Evolutionary conservation across 1,284 basidiomycete species (phyloP).

Genomic region (Butyriboletus appendiculatus): DNA sequence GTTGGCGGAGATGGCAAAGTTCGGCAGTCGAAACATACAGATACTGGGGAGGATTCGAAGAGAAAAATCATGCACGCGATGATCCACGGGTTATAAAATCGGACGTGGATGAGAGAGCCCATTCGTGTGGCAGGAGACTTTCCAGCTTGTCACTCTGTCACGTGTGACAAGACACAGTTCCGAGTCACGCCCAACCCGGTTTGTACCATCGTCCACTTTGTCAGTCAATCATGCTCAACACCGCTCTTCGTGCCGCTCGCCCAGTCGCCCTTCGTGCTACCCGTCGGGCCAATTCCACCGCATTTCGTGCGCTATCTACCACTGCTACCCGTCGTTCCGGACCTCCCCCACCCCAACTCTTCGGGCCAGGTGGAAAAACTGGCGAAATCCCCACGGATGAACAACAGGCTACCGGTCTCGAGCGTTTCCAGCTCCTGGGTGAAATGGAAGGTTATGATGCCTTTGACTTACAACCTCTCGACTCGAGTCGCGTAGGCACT

Average conservation of each 20-base stretch:
- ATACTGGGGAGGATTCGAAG: not conserved
- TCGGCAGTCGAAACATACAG: not conserved
- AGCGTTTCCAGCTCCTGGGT: conserved; percentile 92
- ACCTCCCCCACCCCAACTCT: conserved; percentile 65
- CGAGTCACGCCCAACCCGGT: conserved; percentile 30
- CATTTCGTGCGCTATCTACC: conserved; percentile 58
- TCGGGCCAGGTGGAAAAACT: conserved; percentile 71
- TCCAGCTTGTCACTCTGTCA: conserved; percentile 19
- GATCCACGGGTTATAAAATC: not conserved
- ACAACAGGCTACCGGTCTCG: conserved; percentile 94
- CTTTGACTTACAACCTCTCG: conserved; percentile 89
- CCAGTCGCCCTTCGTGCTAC: conserved; percentile 37
- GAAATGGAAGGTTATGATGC: conserved; percentile 88
- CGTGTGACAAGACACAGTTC: conserved; percentile 27
- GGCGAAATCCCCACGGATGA: conserved; percentile 84
- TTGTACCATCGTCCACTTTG: conserved; percentile 22
- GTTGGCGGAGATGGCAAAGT: not conserved
- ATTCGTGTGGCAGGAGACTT: too few relatives aligned
- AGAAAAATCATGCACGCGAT: not conserved
- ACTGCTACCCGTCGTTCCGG: conserved; percentile 54
- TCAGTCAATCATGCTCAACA: conserved; percentile 42
- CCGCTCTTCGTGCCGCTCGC: conserved; percentile 41
- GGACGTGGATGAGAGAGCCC: not conserved
- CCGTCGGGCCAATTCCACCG: conserved; percentile 33
- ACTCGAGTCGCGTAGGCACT: conserved; percentile 88